Evolutionary conservation across 441 rosid genomes (phyloP).

Genomic region (Erodium chrysanthum): DNA sequence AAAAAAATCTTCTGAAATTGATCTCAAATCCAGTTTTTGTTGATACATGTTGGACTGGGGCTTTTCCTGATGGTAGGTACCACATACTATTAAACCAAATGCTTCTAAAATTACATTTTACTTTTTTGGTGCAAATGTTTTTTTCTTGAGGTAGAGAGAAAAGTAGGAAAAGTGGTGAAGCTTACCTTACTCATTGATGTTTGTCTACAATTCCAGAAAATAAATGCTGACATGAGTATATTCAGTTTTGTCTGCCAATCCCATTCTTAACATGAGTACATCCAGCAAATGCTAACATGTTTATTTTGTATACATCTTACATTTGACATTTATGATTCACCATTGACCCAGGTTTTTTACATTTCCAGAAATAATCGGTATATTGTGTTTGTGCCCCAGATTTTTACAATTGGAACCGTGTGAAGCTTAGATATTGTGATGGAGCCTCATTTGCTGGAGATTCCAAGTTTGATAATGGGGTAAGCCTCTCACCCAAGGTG

Average conservation of each 20-base stretch:
- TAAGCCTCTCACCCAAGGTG: constrained; percentile 20
- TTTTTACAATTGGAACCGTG: constrained; percentile 71
- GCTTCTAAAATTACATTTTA: not conserved
- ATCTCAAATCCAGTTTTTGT: too few relatives aligned
- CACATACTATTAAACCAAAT: not conserved
- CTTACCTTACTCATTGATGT: not conserved
- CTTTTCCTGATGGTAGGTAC: too few relatives aligned
- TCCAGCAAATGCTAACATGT: too few relatives aligned
- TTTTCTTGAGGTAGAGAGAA: not conserved
- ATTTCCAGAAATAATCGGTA: too few relatives aligned
- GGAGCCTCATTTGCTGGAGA: constrained; percentile 72
- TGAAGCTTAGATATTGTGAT: constrained; percentile 62
- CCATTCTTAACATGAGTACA: not conserved
- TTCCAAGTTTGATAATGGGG: constrained; percentile 49
- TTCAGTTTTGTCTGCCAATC: not conserved
- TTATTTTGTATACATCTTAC: too few relatives aligned
- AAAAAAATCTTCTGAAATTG: not conserved
- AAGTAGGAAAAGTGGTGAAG: not conserved
- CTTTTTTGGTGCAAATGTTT: not conserved
- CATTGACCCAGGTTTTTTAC: not conserved
- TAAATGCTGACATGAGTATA: not conserved
- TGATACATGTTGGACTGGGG: too few relatives aligned
- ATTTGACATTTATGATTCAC: not conserved
- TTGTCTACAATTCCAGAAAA: not conserved
- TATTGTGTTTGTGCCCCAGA: constrained; percentile 27